A percentile compares a stretch with the other conserved stretches of the same genome.
These are phyloP conservation scores for Kandelia obovata DNA, from an alignment of 345 rosid genomes.

Conservation along the genomic window DNA sequence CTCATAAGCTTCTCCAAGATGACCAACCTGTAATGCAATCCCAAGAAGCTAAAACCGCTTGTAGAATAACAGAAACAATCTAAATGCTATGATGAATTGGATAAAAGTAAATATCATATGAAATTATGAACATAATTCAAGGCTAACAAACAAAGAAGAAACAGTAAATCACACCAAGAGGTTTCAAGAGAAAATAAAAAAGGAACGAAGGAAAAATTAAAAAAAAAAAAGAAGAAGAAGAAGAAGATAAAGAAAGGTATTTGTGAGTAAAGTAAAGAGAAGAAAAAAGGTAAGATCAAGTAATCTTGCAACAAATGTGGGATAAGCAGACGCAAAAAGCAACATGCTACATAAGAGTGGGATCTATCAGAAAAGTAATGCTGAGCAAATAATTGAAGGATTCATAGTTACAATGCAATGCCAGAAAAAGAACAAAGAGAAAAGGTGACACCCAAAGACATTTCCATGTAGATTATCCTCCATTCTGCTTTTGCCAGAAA, in stretches of 20 bases:
- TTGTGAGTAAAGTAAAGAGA: no score
- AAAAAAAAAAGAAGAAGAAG: not conserved
- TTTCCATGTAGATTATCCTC: not conserved
- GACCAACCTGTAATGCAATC: conserved; percentile 65
- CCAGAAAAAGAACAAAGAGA: not conserved
- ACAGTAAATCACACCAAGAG: no score
- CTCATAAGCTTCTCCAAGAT: conserved; percentile 92
- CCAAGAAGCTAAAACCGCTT: conserved; percentile 10
- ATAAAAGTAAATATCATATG: not conserved
- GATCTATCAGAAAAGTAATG: not conserved
- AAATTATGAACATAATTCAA: no score
- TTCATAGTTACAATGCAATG: not conserved
- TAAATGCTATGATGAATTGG: not conserved
- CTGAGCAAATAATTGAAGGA: not conserved
- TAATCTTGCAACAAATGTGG: not conserved
- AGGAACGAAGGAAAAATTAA: not conserved
- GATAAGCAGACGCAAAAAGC: not conserved
- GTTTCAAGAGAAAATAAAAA: not conserved
- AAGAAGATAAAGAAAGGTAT: not conserved
- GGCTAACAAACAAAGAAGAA: not conserved
- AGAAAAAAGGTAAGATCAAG: no score
- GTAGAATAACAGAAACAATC: no score
- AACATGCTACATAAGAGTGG: not conserved
- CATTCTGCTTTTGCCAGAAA: not conserved
- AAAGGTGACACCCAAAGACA: not conserved